A percentile compares a stretch with the other conserved stretches of the same genome.
phyloP scores from a whole-genome alignment of 2,329 filamentous ascomycete genomes.

The Aspergillus viridinutans region DNA sequence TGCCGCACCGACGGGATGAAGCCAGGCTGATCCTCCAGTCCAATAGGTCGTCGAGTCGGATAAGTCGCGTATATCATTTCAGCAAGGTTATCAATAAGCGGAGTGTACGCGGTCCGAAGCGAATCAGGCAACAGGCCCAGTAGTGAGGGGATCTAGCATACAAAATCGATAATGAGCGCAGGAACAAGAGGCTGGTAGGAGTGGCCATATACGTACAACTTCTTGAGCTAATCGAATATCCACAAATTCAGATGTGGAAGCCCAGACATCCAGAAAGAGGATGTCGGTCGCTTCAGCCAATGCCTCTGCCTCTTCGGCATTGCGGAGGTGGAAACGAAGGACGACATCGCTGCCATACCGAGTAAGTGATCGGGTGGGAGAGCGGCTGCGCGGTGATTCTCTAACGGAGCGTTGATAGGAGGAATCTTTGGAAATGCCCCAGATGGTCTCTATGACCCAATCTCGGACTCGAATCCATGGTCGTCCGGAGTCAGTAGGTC shows the following conservation, averaged over 20 bases:
- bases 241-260: slow-evolving; percentile 73
- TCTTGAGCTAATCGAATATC: slow-evolving; percentile 77
- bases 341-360: slow-evolving; percentile 79
- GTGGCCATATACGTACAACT: slow-evolving; percentile 51
- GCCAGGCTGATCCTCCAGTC: slow-evolving; percentile 22
- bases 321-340: slow-evolving; percentile 76
- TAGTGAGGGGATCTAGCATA: slow-evolving; percentile 60
- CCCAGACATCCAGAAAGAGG: slow-evolving; percentile 87
- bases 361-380: slow-evolving; percentile 38
- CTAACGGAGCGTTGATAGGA: slow-evolving; percentile 17
- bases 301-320: slow-evolving; percentile 62
- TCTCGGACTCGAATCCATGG: slow-evolving; percentile 40
- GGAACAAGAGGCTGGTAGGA: neutral
- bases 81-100: slow-evolving; percentile 75
- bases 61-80: slow-evolving; percentile 74
- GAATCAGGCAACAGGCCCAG: slow-evolving; percentile 72
- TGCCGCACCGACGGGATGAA: slow-evolving; percentile 29
- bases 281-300: slow-evolving; percentile 69
- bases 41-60: slow-evolving; percentile 45
- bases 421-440: slow-evolving; percentile 32
- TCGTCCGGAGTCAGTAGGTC: slow-evolving; percentile 26
- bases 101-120: slow-evolving; percentile 65
- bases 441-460: slow-evolving; percentile 42
- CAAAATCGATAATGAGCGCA: neutral
- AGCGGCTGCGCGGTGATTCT: slow-evolving; percentile 12